Base-by-base conservation (phyloP, 257 asterid genomes). In the Hygrophila difformis region DNA sequence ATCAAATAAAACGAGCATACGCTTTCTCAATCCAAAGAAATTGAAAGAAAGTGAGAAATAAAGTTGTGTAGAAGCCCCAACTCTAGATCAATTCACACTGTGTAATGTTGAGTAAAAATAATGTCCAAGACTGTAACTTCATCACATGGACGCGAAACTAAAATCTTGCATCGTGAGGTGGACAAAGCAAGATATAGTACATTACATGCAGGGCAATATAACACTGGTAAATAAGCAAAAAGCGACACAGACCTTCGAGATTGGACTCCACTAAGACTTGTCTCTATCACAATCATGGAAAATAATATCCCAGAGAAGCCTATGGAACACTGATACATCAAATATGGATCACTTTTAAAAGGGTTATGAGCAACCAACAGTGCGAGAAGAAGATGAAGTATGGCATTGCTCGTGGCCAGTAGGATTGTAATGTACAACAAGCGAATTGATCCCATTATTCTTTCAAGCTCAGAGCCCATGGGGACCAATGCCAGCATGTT, bases 401-500 rank as follows among this genome's bases (percentile, higher is more conserved):
- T 37, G 45, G 89, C 98, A 69, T 80, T 91, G 82, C 94, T 76
- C 40, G 74, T 49, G 26, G 94, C 96, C 68, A 91, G 65, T 46
- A 91, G 67, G 55, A 74, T 46, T 54, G 65, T 71, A 50, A 74
- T 53, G 67, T 76, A 82, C 57, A 75, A 53, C 74, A 82, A 60
- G 59, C 95, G 88, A 60, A 91, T 69, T 23, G 98, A 91, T 57
- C 98, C 98, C 96, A 86, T 86, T 46, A 91, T 78, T 71, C 96
- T 81, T 75, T 91, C 98, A 63, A 91, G 86, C 71, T 85, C 98
- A 50, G 98, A 79, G 45, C 98, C 98, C 83, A 91, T 69, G 45
- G 98, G 96, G 48, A 82, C 93, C 76, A 86, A 69, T 35, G 98
- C 98, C 80, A 86, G 16, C 98, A 91, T 86, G 69, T 91, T 91